Conservation (phyloP, 768 basidiomycete genomes). For the Termitomyces sp. region DNA sequence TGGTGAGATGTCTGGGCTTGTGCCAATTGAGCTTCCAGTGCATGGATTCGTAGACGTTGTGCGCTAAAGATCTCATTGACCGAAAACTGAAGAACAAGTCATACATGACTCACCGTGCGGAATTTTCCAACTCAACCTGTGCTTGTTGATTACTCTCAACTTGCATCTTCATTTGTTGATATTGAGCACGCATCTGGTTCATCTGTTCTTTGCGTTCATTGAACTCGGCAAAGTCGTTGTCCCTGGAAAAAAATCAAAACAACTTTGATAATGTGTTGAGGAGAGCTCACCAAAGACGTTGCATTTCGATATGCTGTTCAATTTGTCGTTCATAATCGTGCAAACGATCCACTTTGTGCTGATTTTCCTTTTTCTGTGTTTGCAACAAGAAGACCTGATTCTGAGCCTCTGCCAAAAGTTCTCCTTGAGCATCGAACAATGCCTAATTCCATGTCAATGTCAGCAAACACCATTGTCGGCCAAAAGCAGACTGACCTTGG, state of each 20-base stretch:
- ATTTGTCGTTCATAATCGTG: conserved; percentile 87
- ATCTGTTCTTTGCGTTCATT: conserved; percentile 62
- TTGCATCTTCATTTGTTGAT: conserved; percentile 63
- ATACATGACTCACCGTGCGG: conserved; percentile 48
- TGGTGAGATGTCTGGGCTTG: conserved; percentile 33
- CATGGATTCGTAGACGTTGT: conserved; percentile 58
- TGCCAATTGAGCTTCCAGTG: conserved; percentile 54
- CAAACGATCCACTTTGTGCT: conserved; percentile 78
- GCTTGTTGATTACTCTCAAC: conserved; percentile 56
- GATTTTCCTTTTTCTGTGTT: conserved; percentile 73
- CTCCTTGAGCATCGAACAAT: conserved; percentile 64
- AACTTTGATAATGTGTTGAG: background rate
- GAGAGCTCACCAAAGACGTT: conserved; percentile 65
- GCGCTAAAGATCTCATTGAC: conserved; percentile 31
- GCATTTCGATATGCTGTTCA: conserved; percentile 73
- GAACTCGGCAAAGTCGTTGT: conserved; percentile 68
- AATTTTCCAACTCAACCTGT: conserved; percentile 52
- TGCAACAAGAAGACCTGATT: conserved; percentile 67
- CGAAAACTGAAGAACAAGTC: background rate
- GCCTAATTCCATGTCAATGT: conserved; percentile 38
- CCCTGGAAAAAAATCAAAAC: conserved; percentile 40
- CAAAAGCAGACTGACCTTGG: conserved; percentile 40
- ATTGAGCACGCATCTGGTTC: conserved; percentile 49
- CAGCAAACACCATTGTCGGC: background rate
- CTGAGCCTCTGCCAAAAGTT: conserved; percentile 65